Percentiles rank a stretch among this genome's conserved stretches.
These are phyloP conservation scores for Cladosporium velox DNA, from an alignment of 2,329 filamentous ascomycete genomes.

Conservation along the genomic window DNA sequence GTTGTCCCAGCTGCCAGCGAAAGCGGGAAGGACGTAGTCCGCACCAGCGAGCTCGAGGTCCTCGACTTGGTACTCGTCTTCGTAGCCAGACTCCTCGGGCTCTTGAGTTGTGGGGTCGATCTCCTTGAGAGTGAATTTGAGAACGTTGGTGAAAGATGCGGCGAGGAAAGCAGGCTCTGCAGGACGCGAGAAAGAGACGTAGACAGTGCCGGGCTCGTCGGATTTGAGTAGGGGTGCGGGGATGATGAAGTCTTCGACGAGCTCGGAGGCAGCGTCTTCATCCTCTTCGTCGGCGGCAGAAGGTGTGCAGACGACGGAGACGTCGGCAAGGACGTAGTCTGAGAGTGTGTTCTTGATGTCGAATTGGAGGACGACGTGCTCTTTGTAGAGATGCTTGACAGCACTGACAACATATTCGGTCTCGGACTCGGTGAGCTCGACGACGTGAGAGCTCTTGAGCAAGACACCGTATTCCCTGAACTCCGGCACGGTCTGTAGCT, in stretches of 20 bases:
- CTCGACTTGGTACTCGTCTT: constrained; percentile 96
- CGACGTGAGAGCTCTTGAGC: constrained; percentile 82
- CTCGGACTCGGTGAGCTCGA: constrained; percentile 94
- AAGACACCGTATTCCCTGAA: constrained; percentile 85
- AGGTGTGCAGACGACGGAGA: constrained; percentile 78
- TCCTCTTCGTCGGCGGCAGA: constrained; percentile 82
- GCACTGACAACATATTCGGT: constrained; percentile 95
- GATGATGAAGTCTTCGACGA: constrained; percentile 89
- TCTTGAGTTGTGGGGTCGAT: constrained; percentile 93
- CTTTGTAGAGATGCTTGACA: constrained; percentile 97
- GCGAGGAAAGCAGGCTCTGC: constrained; percentile 74
- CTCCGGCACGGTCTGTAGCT: constrained; percentile 85
- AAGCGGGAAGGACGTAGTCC: constrained; percentile 91
- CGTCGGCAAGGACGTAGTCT: constrained; percentile 86
- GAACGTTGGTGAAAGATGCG: constrained; percentile 82
- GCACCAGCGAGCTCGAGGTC: constrained; percentile 88
- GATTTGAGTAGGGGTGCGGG: constrained; percentile 79
- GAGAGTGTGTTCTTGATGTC: constrained; percentile 97
- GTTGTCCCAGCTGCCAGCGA: constrained; percentile 92
- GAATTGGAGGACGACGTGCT: constrained; percentile 93
- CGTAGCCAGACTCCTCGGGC: constrained; percentile 88
- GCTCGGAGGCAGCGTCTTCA: constrained; percentile 70
- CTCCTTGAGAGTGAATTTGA: constrained; percentile 98
- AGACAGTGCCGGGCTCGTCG: constrained; percentile 88
- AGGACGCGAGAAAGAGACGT: constrained; percentile 88